phyloP scores from a whole-genome alignment of 2,329 filamentous ascomycete species.

The Cladophialophora exuberans region DNA sequence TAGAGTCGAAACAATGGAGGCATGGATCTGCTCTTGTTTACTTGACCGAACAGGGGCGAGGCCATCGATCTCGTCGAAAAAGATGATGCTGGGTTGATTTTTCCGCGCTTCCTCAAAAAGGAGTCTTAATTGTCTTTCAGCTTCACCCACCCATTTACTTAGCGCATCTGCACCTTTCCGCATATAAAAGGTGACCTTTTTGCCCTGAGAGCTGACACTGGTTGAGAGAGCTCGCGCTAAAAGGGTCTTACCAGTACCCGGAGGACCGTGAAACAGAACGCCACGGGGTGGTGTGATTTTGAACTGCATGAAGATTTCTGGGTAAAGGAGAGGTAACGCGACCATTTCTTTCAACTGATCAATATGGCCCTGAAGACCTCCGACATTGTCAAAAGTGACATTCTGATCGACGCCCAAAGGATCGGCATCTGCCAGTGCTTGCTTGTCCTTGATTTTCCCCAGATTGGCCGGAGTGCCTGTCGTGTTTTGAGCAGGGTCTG shows the following conservation, averaged over 20 bases:
- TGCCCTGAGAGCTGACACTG: conserved; percentile 82
- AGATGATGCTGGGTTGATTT: conserved; percentile 97
- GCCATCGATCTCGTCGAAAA: conserved; percentile 98
- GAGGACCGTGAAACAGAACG: conserved; percentile 94
- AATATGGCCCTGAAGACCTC: conserved; percentile 89
- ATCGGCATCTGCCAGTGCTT: conserved; percentile 89
- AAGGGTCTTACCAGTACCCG: conserved; percentile 97
- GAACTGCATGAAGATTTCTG: conserved; percentile 88
- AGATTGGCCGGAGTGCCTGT: conserved; percentile 76
- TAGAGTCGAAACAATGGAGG: conserved; percentile 94
- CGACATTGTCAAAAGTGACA: conserved; percentile 92
- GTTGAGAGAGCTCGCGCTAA: conserved; percentile 90
- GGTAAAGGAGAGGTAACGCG: conserved; percentile 87
- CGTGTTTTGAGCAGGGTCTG: conserved; percentile 58
- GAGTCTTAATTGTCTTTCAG: conserved; percentile 88
- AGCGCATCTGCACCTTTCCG: conserved; percentile 96
- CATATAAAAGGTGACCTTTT: conserved; percentile 99
- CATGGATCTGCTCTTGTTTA: conserved; percentile 98
- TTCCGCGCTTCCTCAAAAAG: conserved; percentile 95
- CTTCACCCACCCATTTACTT: conserved; percentile 98
- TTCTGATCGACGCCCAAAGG: conserved; percentile 90
- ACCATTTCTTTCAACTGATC: conserved; percentile 99
- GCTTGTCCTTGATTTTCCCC: conserved; percentile 90
- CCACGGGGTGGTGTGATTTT: conserved; percentile 92
- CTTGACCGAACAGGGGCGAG: conserved; percentile 93